Base-by-base conservation (phyloP, 2,329 filamentous ascomycete species). In the Arthrobotrys sinensis region DNA sequence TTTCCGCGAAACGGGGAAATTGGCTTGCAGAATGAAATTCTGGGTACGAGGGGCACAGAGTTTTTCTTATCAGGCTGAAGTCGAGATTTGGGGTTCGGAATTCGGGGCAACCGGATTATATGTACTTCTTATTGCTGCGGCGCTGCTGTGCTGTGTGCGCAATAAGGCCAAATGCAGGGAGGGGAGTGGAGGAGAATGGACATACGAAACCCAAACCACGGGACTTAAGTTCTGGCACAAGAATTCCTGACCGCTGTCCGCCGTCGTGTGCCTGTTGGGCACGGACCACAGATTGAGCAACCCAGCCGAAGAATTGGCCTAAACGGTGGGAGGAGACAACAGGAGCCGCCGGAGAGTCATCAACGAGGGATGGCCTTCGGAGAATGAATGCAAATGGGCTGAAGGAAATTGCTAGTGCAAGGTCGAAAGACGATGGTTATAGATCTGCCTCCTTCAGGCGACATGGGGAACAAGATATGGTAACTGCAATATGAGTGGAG, bases 31-130 rank as follows among this genome's bases (percentile, higher is more conserved):
- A 36, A 48, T 24, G 4, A 28, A 46, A 32, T 40, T 62, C 45
- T 14, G 50, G 50, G 14, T 53, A 28, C 24, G 21, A 32, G 5
- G 48, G 40, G 40, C 40, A 45, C n/a, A 45, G 5, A 16, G 40
- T 53, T 14, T 45, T 36, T 62, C 62, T 63, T 68, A 69, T 76
- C 64, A 76, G 72, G 72, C 72, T 76, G 72, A 76, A 76, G 65
- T 71, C 46, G 16, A 64, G 34, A 52, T 57, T 64, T 50, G 52
- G 53, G 32, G 48, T 38, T 63, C 55, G 67, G 67, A 55, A 66
- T 66, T 66, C 57, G 69, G 69, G 60, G 60, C 46, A n/a, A 28
- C 40, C 69, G 69, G 52, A 19, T 28, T 64, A 28, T 53, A 48
- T 55, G 46, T 64, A 53, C 40, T 40, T 19, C 24, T 36, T 32